phyloP scores from a whole-genome alignment of 768 basidiomycete species.

The Mycena crocata region DNA sequence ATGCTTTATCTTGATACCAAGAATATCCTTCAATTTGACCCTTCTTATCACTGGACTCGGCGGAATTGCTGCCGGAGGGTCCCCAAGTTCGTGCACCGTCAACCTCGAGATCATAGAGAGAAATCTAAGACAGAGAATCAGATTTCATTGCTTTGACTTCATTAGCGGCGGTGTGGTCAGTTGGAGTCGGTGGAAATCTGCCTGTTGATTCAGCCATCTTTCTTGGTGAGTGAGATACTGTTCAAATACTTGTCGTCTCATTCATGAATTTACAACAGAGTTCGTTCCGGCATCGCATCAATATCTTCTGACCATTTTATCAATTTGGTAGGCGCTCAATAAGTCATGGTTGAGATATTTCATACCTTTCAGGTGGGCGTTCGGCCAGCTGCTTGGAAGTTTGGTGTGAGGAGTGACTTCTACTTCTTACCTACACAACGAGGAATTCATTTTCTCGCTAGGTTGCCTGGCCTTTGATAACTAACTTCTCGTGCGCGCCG shows the following conservation, averaged over 20 bases:
- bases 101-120: neutral
- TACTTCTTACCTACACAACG: neutral
- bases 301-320: conserved; percentile 67
- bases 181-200: conserved; percentile 68
- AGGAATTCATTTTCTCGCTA: conserved; percentile 29
- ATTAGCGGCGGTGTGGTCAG: conserved; percentile 55
- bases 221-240: conserved; percentile 47
- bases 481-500: conserved; percentile 62
- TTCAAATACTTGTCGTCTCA: conserved; percentile 22
- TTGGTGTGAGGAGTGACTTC: conserved; percentile 46
- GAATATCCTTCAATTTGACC: conserved; percentile 46
- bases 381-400: conserved; percentile 64
- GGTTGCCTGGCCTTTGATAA: conserved; percentile 72
- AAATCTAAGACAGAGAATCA: neutral
- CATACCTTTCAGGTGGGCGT: conserved; percentile 41
- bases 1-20: neutral
- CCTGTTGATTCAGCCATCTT: conserved; percentile 68
- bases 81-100: conserved; percentile 37
- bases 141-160: conserved; percentile 61
- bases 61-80: conserved; percentile 61
- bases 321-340: conserved; percentile 58
- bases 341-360: neutral
- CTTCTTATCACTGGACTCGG: conserved; percentile 66
- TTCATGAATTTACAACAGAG: conserved; percentile 46
- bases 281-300: conserved; percentile 66